These are phyloP conservation scores for Pythium volutum DNA, from an alignment of 352 stramenopile genomes.

Conservation along the genomic window DNA sequence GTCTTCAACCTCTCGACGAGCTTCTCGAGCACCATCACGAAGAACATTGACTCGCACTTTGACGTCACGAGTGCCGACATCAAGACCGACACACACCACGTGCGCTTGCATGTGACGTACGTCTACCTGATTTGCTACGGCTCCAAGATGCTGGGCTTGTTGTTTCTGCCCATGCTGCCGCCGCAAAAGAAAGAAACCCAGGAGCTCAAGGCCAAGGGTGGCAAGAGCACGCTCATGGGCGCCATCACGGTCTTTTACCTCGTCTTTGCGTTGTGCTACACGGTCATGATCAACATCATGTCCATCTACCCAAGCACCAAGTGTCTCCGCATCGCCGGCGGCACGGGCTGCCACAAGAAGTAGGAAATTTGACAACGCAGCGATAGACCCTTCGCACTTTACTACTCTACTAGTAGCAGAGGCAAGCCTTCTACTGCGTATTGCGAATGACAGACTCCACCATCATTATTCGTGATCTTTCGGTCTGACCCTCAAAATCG, in stretches of 20 bases:
- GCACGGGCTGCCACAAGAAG: slow-evolving; percentile 23
- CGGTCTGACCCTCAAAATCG: neutral
- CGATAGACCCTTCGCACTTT: neutral
- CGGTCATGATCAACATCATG: slow-evolving; percentile 29
- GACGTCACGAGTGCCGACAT: slow-evolving; percentile 21
- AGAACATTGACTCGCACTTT: slow-evolving; percentile 24
- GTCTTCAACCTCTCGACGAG: slow-evolving; percentile 20
- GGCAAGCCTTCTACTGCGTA: no score
- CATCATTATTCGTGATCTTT: no score
- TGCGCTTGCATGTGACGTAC: slow-evolving; percentile 22
- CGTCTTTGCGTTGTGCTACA: slow-evolving; percentile 19
- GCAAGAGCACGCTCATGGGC: slow-evolving; percentile 21
- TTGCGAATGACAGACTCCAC: no score
- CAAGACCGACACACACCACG: slow-evolving; percentile 20
- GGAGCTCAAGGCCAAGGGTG: slow-evolving; percentile 21
- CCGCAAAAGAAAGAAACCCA: slow-evolving; percentile 21
- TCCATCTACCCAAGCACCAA: slow-evolving; percentile 29
- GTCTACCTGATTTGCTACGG: slow-evolving; percentile 20
- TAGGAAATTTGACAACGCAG: neutral
- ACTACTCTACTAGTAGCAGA: neutral
- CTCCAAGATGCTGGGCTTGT: slow-evolving; percentile 20
- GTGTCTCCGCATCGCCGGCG: slow-evolving; percentile 26
- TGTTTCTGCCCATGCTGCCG: slow-evolving; percentile 25
- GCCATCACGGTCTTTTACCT: slow-evolving; percentile 25
- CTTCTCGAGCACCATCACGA: slow-evolving; percentile 22